Base-by-base conservation (phyloP, 148 eudicot genomes). In the Pouteria glomerata region DNA sequence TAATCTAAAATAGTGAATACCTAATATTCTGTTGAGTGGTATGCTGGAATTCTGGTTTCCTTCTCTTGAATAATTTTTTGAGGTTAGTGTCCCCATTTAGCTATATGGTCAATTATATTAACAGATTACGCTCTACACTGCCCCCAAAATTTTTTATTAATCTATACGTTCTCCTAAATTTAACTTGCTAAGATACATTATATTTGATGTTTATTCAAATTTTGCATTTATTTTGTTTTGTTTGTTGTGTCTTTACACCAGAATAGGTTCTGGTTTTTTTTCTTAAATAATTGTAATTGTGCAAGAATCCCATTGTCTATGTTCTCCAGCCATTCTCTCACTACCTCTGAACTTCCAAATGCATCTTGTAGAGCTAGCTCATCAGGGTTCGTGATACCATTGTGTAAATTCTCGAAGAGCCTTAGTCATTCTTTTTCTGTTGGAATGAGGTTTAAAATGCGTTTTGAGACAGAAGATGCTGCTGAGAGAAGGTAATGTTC, bases 401-500 rank as follows among this genome's bases (percentile, higher is more conserved):
- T 82, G 27, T 69, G 76, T 47, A 87, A 83, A 79, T 96, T 88
- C 83, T 68, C 82, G 61, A 96, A 80, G 85, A 88, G 96, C 81
- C 47, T 88, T n/a, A 76, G 84, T 26, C 76, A 77, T 69, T 63
- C 87, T 7, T 88, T 84, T 71, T 66, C 77, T 33, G 74, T 80
- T 37, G 97, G 99, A 62, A 84, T 82, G 88, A 85, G 96, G 77
- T 96, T 96, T 71, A 92, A 85, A 82, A 85, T 88, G 88, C 88
- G 92, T 13, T 81, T 78, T 66, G 99, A 92, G 80, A 73, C 88
- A 33, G 99, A 96, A 64, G 99, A 96, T 74, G 77, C 98, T 23
- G 82, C 90, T 21, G 97, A 96, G 60, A 86, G 90, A 80, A 89
- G 98, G 98, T 89, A 41, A 31, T 56, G 3, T 56, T 62, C 27